Conservation (phyloP, 1,139 yeast genomes). For the Lodderomyces parapsilosis region DNA sequence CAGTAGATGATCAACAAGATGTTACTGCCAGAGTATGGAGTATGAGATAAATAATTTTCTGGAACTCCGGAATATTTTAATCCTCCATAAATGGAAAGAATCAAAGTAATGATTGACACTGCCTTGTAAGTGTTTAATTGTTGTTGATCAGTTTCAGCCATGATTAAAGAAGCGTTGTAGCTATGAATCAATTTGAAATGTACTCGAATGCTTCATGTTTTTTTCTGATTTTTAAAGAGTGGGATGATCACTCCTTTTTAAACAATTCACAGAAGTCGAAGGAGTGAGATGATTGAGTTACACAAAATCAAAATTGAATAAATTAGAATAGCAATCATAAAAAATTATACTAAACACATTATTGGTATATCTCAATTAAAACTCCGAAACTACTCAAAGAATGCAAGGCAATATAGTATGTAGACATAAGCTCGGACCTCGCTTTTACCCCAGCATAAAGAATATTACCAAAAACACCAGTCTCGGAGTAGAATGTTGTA, state of each 20-base stretch:
- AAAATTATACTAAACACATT: too few species aligned
- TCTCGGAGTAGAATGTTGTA: not conserved
- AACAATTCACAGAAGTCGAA: too few species aligned
- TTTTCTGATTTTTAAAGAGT: not conserved
- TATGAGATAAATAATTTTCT: slow-evolving; percentile 36
- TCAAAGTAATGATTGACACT: slow-evolving; percentile 48
- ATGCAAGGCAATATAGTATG: too few species aligned
- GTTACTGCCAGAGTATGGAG: slow-evolving; percentile 69
- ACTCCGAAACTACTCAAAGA: too few species aligned
- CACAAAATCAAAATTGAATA: not conserved
- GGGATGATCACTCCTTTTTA: not conserved
- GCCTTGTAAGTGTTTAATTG: slow-evolving; percentile 33
- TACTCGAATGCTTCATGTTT: too few species aligned
- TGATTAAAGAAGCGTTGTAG: not conserved
- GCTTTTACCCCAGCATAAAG: too few species aligned
- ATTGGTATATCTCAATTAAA: too few species aligned
- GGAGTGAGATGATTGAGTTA: too few species aligned
- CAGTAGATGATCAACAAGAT: slow-evolving; percentile 56
- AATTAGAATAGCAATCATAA: slow-evolving; percentile 4
- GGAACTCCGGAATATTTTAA: slow-evolving; percentile 35
- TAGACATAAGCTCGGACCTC: too few species aligned
- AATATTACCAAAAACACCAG: too few species aligned
- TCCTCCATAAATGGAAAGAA: slow-evolving; percentile 54
- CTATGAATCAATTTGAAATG: not conserved
- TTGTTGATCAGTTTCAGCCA: slow-evolving; percentile 8